Percentiles rank a stretch among this genome's conserved stretches.
phyloP scores from a whole-genome alignment of 164 flowering plant species.

The Chloranthus sessilifolius region DNA sequence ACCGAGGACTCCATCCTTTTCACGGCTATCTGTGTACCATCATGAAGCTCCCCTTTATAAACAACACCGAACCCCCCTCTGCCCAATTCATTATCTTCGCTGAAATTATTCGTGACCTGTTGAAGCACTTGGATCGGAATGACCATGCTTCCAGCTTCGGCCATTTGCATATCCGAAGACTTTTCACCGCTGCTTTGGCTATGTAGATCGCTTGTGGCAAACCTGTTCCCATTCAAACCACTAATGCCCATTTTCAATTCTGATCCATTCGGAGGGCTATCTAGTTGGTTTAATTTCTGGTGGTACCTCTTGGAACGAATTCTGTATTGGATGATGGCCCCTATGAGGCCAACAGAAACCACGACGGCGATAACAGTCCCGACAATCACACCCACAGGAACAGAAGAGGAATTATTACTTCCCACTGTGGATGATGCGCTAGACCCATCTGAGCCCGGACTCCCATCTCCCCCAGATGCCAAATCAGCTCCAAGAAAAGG shows the following conservation, averaged over 20 bases:
- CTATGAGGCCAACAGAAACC: constrained; percentile 6
- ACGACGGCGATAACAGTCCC: neutral
- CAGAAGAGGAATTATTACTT: neutral
- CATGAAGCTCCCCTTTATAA: constrained; percentile 44
- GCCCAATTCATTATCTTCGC: constrained; percentile 35
- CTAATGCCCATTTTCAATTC: constrained; percentile 11
- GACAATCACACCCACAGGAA: neutral
- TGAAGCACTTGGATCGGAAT: constrained; percentile 42
- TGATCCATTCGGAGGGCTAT: constrained; percentile 10
- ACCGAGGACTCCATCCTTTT: constrained; percentile 43
- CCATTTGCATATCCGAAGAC: constrained; percentile 18
- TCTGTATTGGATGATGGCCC: neutral
- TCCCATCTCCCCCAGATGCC: constrained; percentile 11
- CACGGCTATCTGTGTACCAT: constrained; percentile 47
- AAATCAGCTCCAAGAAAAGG: constrained; percentile 23
- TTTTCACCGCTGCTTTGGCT: constrained; percentile 26
- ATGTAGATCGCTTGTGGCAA: constrained; percentile 13
- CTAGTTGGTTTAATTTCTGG: constrained; percentile 9
- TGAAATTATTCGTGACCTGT: constrained; percentile 41
- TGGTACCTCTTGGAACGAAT: constrained; percentile 11
- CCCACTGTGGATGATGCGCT: neutral
- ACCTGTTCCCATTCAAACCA: constrained; percentile 23
- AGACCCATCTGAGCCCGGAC: neutral
- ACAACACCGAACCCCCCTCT: constrained; percentile 58
- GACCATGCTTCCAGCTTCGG: constrained; percentile 34